Evolutionary conservation across 148 eudicot species (phyloP), one percentile per base, ranked within the genome.

Genomic region (Rhododendron molle): DNA sequence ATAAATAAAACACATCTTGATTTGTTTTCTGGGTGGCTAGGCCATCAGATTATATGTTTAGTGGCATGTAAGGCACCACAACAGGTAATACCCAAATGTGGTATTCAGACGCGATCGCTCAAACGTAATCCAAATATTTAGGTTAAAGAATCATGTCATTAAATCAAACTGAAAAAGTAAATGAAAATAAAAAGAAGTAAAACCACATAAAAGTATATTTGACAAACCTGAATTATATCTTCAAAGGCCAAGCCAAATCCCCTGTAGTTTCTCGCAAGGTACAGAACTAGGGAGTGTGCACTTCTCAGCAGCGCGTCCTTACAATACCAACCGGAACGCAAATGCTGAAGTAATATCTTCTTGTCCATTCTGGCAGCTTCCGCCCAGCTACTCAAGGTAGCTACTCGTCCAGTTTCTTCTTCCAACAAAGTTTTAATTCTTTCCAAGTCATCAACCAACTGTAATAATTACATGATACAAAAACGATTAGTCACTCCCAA

Each of bases 391-490:
- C 89, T 92, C 72, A 92, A 86, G 84, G 89, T 93, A 85, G 89
- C 92, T 76, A 88, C 77, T 87, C 73, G 85, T 62, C 96, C 96
- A 47, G 91, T 88, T 89, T 93, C 95, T 86, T 91, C 88, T 91
- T 96, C 98, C 87, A 94, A 28, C 47, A 85, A 4, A 34, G 54
- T 82, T 90, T 86, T 93, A 52, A 96, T 89, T 86, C 88, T 93
- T 89, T 96, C 96, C 92, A 96, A 88, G 78, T 91, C 80, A 47
- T 95, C 93, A 89, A 93, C 91, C 93, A 93, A 89, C 99, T 96
- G 93, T 80, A 69, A 83, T 15, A 46, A 62, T 82, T 76, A 86
- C 36, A 44, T 44, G 85, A n/a, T 56, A 56, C 44, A 73, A 28
- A 32, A 56, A 85, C 83, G 86, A 50, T 49, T 30, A 79, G 76